These are phyloP conservation scores for Barbatosphaeria neglecta DNA, from an alignment of 495 filamentous ascomycete species.

Conservation along the genomic window DNA sequence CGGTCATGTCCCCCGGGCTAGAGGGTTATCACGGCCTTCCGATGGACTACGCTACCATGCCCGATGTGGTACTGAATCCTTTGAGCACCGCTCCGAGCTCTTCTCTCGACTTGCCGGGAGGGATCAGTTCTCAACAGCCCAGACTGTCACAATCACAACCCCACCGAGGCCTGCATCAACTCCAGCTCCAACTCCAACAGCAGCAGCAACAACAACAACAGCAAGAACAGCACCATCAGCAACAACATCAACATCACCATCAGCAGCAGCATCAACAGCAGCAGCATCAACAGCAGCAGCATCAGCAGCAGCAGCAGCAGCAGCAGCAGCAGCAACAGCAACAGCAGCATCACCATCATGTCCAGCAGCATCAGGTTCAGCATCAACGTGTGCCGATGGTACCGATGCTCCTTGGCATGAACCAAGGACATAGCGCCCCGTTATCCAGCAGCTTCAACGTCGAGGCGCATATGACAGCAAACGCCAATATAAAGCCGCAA, in stretches of 20 bases:
- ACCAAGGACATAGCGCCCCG: too few species aligned
- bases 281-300: background rate
- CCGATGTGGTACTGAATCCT: constrained; percentile 37
- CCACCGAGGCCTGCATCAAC: background rate
- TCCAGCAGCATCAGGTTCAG: background rate
- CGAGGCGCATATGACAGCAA: too few species aligned
- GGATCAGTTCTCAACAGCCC: constrained; percentile 22
- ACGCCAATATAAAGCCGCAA: too few species aligned
- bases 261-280: background rate
- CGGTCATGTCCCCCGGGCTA: constrained; percentile 29
- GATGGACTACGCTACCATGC: constrained; percentile 28
- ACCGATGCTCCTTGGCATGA: too few species aligned
- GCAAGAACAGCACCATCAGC: background rate
- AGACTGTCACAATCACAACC: too few species aligned
- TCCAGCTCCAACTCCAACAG: background rate
- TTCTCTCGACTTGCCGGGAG: constrained; percentile 14
- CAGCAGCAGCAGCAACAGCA: background rate
- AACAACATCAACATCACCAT: background rate
- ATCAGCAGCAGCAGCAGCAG: background rate
- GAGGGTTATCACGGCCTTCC: constrained; percentile 21
- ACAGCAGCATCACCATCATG: background rate
- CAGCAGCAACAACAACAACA: background rate
- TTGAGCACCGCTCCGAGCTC: constrained; percentile 24
- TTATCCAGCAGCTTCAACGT: too few species aligned
- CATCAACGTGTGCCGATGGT: too few species aligned